Evolutionary conservation across 1,139 yeast species (phyloP).

Genomic region (Martiniozyma asiatica): DNA sequence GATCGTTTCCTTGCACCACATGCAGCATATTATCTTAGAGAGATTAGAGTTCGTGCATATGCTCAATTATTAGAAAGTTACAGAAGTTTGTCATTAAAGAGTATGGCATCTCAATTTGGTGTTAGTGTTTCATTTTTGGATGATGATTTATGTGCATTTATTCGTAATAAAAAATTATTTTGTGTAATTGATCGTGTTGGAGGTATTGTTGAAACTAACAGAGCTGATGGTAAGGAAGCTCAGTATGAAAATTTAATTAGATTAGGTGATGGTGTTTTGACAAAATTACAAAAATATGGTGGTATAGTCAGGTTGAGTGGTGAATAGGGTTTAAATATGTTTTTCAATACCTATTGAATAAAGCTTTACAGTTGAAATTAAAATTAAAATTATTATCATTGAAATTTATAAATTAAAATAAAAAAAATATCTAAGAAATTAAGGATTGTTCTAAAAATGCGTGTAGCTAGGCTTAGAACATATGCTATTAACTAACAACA

Average conservation of each 20-base stretch:
- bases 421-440: no score
- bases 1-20: constrained; percentile 73
- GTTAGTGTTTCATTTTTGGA: constrained; percentile 74
- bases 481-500: no score
- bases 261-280: constrained; percentile 85
- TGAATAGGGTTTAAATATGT: constrained; percentile 36
- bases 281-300: constrained; percentile 92
- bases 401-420: neutral
- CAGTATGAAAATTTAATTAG: constrained; percentile 83
- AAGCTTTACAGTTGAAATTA: neutral
- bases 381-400: neutral
- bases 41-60: constrained; percentile 91
- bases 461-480: no score
- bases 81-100: constrained; percentile 75
- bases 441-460: no score
- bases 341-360: neutral
- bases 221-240: constrained; percentile 92
- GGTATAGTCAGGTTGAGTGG: constrained; percentile 95
- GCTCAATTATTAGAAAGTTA: constrained; percentile 90
- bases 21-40: constrained; percentile 75
- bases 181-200: constrained; percentile 94
- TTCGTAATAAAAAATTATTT: constrained; percentile 85
- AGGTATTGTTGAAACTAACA: constrained; percentile 89
- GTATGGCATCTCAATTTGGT: constrained; percentile 92
- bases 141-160: constrained; percentile 74